These are phyloP conservation scores for Lichtheimia ornata DNA, from an alignment of 371 early-diverging fungal genomes.

Conservation along the genomic window DNA sequence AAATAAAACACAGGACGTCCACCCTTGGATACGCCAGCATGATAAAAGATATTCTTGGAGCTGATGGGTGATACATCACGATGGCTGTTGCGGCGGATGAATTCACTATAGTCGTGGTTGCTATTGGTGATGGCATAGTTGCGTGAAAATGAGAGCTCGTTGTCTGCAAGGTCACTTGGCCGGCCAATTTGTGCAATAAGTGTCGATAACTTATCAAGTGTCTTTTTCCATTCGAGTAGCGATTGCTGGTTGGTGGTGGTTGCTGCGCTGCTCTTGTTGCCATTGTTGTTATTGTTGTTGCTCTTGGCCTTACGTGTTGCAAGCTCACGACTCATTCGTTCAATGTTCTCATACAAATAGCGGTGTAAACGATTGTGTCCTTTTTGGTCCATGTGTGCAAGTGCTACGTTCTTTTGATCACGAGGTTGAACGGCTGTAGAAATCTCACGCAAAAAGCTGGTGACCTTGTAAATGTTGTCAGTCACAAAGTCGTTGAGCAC, in stretches of 20 bases:
- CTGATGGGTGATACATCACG: slow-evolving; percentile 63
- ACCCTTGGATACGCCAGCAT: slow-evolving; percentile 76
- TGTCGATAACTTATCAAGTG: slow-evolving; percentile 74
- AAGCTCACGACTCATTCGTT: slow-evolving; percentile 66
- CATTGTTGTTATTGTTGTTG: slow-evolving; percentile 19
- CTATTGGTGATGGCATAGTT: slow-evolving; percentile 39
- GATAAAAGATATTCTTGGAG: slow-evolving; percentile 70
- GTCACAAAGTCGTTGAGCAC: slow-evolving; percentile 82
- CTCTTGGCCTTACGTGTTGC: slow-evolving; percentile 32
- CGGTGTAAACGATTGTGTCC: slow-evolving; percentile 59
- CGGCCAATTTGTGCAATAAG: slow-evolving; percentile 85
- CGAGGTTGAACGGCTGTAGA: slow-evolving; percentile 17
- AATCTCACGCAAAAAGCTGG: slow-evolving; percentile 56
- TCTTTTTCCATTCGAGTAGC: slow-evolving; percentile 44
- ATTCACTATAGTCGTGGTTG: slow-evolving; percentile 68
- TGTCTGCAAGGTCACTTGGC: slow-evolving; percentile 45
- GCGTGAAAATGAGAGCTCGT: slow-evolving; percentile 41
- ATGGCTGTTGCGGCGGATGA: slow-evolving; percentile 72
- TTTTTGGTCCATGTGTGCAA: slow-evolving; percentile 46
- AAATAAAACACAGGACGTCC: slow-evolving; percentile 82
- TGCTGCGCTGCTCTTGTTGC: not conserved
- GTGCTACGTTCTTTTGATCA: not conserved
- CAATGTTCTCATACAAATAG: slow-evolving; percentile 67
- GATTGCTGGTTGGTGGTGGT: slow-evolving; percentile 26
- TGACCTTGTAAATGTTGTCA: slow-evolving; percentile 66